Conservation (phyloP, 345 rosid species). For the Brassica rapa region DNA sequence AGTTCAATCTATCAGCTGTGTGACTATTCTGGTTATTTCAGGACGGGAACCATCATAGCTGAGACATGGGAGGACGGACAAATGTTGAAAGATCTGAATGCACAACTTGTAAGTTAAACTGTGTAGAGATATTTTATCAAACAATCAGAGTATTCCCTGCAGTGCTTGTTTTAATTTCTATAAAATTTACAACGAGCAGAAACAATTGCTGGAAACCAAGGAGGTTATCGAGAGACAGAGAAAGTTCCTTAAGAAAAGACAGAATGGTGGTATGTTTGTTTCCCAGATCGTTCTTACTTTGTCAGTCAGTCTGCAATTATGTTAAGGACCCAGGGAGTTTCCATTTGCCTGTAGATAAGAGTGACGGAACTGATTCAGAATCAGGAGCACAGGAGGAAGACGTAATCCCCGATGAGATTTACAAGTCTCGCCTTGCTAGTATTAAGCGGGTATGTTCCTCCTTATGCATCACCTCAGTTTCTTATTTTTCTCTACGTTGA, state of each 20-base stretch:
- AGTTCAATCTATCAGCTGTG: slow-evolving; percentile 1
- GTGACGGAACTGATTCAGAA: slow-evolving; percentile 77
- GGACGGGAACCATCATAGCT: slow-evolving; percentile 96
- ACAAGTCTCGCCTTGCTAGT: slow-evolving; percentile 89
- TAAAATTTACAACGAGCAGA: slow-evolving; percentile 46
- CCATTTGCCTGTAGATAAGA: slow-evolving; percentile 68
- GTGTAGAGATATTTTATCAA: slow-evolving; percentile 3
- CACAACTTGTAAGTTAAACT: slow-evolving; percentile 73
- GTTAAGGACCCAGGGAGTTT: slow-evolving; percentile 25
- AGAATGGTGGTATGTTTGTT: slow-evolving; percentile 57
- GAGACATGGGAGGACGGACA: slow-evolving; percentile 99
- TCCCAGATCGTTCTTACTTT: slow-evolving; percentile 11
- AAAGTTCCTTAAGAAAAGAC: slow-evolving; percentile 88
- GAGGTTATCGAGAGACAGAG: slow-evolving; percentile 96
- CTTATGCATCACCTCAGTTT: slow-evolving; percentile 19
- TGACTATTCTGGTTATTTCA: slow-evolving; percentile 43
- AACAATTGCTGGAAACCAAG: slow-evolving; percentile 83
- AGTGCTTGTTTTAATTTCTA: slow-evolving; percentile 17
- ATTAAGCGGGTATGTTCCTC: slow-evolving; percentile 82
- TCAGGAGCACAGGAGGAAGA: slow-evolving; percentile 85
- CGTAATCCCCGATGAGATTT: slow-evolving; percentile 87
- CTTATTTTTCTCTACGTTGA: background rate
- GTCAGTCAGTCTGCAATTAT: slow-evolving; percentile 11
- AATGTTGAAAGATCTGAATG: slow-evolving; percentile 87
- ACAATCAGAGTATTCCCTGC: slow-evolving; percentile 5